These are phyloP conservation scores for Claviceps purpurea DNA, from an alignment of 2,329 filamentous ascomycete genomes.

Conservation along the genomic window DNA sequence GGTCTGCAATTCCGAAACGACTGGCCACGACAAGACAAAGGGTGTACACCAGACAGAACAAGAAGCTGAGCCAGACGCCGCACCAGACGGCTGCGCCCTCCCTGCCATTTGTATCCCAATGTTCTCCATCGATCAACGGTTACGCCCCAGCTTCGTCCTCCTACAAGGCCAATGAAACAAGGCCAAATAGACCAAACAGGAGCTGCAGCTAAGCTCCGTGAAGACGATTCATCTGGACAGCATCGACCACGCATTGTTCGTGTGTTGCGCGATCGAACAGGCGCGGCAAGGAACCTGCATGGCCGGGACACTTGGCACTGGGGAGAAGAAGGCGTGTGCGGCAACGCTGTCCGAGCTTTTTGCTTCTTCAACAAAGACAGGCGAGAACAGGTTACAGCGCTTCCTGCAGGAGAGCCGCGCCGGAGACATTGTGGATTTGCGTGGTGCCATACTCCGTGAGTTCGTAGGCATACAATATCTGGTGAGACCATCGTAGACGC, in stretches of 20 bases:
- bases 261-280: neutral
- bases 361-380: neutral
- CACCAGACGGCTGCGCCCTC: neutral
- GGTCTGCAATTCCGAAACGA: too few species aligned
- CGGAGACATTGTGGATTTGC: too few species aligned
- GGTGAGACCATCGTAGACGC: neutral
- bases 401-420: too few species aligned
- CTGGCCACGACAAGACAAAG: too few species aligned
- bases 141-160: neutral
- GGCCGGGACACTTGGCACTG: neutral
- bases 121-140: neutral
- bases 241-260: neutral
- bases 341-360: neutral
- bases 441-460: too few species aligned
- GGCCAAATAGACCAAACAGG: too few species aligned
- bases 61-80: constrained; percentile 2
- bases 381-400: neutral
- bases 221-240: too few species aligned
- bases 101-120: constrained; percentile 1
- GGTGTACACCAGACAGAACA: neutral
- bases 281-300: neutral
- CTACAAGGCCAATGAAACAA: too few species aligned
- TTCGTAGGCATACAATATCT: too few species aligned
- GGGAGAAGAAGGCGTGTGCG: neutral
- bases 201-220: too few species aligned